Percentiles rank a stretch among this genome's conserved stretches.
Conservation (phyloP, 2,329 filamentous ascomycete genomes). For the Eutypa lata region DNA sequence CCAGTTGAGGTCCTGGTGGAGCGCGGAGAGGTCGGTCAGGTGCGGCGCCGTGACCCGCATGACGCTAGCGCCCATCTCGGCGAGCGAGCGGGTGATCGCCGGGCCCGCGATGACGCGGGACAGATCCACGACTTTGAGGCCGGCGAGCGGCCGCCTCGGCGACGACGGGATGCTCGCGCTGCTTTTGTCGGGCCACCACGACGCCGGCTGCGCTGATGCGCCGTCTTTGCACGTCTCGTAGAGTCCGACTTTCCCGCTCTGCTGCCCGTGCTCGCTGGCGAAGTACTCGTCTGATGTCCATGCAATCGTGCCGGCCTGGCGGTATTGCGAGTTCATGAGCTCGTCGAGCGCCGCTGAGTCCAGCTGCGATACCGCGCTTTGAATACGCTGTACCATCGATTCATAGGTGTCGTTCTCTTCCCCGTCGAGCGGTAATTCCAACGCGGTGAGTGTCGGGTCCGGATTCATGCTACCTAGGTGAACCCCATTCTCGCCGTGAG, state of each 20-base stretch:
- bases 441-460: conserved; percentile 8
- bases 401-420: conserved; percentile 4
- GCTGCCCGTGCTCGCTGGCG: conserved; percentile 23
- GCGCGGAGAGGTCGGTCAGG: conserved; percentile 35
- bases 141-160: conserved; percentile 38
- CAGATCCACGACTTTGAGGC: conserved; percentile 46
- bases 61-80: conserved; percentile 44
- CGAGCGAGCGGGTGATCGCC: conserved; percentile 37
- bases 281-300: conserved; percentile 23
- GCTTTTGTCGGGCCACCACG: conserved; percentile 42
- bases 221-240: conserved; percentile 21
- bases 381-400: background rate
- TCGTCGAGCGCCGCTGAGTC: conserved; percentile 10
- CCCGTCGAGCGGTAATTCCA: conserved; percentile 12
- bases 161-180: conserved; percentile 23
- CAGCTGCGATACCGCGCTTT: conserved; percentile 10
- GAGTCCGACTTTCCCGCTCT: conserved; percentile 15
- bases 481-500: too few species aligned
- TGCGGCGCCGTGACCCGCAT: conserved; percentile 39
- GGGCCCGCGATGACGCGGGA: conserved; percentile 47
- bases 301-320: conserved; percentile 25
- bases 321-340: conserved; percentile 18
- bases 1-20: conserved; percentile 46
- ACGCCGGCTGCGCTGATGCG: conserved; percentile 22
- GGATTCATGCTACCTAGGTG: conserved; percentile 10